These are phyloP conservation scores for Akanthomyces dipterigenus DNA, from an alignment of 2,329 filamentous ascomycete species.

Conservation along the genomic window DNA sequence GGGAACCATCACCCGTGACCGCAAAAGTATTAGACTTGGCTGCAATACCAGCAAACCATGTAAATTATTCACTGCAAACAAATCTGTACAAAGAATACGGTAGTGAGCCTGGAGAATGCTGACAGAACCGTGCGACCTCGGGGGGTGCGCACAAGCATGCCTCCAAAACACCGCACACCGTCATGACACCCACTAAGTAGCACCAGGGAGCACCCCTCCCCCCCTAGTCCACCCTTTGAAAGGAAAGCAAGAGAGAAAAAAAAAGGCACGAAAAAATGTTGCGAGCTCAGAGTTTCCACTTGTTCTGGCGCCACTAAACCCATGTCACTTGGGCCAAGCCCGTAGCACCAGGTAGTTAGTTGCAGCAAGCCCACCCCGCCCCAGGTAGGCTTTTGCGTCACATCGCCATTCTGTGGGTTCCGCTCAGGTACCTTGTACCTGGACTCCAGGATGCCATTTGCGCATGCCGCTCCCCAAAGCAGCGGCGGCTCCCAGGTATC, in stretches of 20 bases:
- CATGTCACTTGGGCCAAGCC: constrained; percentile 9
- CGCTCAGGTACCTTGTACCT: not conserved
- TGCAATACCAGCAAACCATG: not conserved
- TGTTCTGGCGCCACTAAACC: constrained; percentile 9
- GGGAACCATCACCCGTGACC: too few species aligned
- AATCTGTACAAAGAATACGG: too few species aligned
- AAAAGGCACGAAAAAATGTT: not conserved
- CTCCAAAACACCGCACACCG: not conserved
- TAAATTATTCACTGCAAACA: too few species aligned
- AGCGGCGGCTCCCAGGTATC: not conserved
- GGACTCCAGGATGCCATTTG: not conserved
- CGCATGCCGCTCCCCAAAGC: constrained; percentile 2
- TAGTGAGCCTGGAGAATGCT: not conserved
- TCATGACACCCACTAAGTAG: not conserved
- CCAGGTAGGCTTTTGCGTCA: not conserved
- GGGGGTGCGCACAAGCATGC: not conserved
- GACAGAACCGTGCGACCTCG: not conserved
- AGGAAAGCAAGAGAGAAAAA: not conserved
- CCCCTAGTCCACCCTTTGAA: not conserved
- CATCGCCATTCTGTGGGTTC: not conserved
- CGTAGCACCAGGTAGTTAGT: too few species aligned
- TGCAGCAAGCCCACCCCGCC: not conserved
- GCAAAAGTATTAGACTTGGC: too few species aligned
- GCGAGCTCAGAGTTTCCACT: constrained; percentile 8
- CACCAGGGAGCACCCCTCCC: not conserved